phyloP scores from a whole-genome alignment of 23 red algal species.

The Gracilaria caudata region DNA sequence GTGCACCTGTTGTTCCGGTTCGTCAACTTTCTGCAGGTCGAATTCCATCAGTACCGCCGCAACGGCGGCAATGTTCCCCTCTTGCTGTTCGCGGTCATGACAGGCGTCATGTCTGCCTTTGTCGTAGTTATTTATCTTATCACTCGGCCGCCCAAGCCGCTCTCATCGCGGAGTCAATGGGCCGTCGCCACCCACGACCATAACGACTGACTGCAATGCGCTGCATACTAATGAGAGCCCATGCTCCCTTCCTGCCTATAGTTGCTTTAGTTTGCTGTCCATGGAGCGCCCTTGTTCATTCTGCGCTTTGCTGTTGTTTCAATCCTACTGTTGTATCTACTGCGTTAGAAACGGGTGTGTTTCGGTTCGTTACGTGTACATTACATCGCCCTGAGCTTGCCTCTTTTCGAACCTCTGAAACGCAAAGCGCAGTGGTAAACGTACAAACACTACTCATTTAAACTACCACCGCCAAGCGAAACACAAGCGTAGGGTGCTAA shows the following conservation, averaged over 20 bases:
- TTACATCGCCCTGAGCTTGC: no score
- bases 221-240: no score
- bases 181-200: background rate
- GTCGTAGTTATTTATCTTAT: constrained; percentile 33
- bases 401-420: no score
- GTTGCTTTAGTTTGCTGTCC: background rate
- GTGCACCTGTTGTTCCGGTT: constrained; percentile 38
- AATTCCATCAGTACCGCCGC: background rate
- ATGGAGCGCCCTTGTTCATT: background rate
- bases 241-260: background rate
- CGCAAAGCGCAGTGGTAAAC: background rate
- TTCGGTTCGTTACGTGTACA: no score
- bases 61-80: constrained; percentile 35
- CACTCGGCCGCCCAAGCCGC: constrained; percentile 25
- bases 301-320: background rate
- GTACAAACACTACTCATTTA: background rate
- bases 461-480: background rate
- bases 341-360: background rate
- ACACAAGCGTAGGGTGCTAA: background rate
- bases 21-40: background rate
- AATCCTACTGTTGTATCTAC: background rate
- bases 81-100: background rate
- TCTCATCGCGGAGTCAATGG: background rate
- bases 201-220: background rate
- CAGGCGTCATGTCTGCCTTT: constrained; percentile 24